phyloP scores from a whole-genome alignment of 805 yeast genomes.

The Candida parachauliodes region DNA sequence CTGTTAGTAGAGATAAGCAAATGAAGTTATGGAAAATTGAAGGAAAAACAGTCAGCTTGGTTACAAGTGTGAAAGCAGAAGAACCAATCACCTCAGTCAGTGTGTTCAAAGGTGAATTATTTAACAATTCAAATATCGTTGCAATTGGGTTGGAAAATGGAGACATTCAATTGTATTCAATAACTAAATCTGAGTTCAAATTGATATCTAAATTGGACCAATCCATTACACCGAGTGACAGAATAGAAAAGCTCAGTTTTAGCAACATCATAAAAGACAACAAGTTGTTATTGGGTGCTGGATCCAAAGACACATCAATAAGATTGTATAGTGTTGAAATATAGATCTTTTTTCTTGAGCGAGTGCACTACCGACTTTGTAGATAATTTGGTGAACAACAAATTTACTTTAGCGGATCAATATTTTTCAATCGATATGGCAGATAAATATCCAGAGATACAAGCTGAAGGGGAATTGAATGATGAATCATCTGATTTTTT shows the following conservation, averaged over 20 bases:
- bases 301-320: slow-evolving; percentile 64
- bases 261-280: slow-evolving; percentile 22
- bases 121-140: slow-evolving; percentile 24
- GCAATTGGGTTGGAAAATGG: slow-evolving; percentile 77
- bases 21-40: slow-evolving; percentile 66
- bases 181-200: slow-evolving; percentile 25
- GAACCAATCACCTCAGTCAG: slow-evolving; percentile 70
- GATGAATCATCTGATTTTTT: slow-evolving; percentile 53
- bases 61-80: slow-evolving; percentile 41
- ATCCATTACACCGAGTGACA: slow-evolving; percentile 53
- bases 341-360: neutral
- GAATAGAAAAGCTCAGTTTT: slow-evolving; percentile 62
- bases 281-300: slow-evolving; percentile 48
- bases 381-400: neutral
- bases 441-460: slow-evolving; percentile 74
- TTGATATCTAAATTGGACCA: slow-evolving; percentile 32
- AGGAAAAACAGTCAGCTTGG: slow-evolving; percentile 31
- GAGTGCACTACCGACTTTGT: neutral
- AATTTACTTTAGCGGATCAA: no score
- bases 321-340: slow-evolving; percentile 32
- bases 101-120: slow-evolving; percentile 28
- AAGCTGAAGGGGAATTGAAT: slow-evolving; percentile 36
- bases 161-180: slow-evolving; percentile 42
- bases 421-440: slow-evolving; percentile 47
- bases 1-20: slow-evolving; percentile 83